phyloP scores from a whole-genome alignment of 2,329 filamentous ascomycete species.

The Tolypocladium endophyticum region DNA sequence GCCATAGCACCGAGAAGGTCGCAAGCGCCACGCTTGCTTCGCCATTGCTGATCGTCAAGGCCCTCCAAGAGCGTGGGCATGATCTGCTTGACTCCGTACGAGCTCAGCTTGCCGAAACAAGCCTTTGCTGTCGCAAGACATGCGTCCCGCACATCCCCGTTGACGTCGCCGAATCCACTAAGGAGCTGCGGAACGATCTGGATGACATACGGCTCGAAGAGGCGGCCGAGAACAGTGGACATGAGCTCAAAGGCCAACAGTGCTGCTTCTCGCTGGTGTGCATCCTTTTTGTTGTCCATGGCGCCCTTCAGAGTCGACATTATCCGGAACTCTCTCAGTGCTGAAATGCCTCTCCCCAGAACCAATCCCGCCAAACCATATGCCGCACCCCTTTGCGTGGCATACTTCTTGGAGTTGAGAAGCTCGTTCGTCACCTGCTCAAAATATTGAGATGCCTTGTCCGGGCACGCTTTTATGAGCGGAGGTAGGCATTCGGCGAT shows the following conservation, averaged over 20 bases:
- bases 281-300: conserved; percentile 91
- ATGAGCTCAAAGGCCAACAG: conserved; percentile 86
- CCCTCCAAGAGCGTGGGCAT: conserved; percentile 85
- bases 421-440: conserved; percentile 71
- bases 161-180: conserved; percentile 79
- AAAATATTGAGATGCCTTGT: conserved; percentile 72
- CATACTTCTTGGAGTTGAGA: conserved; percentile 83
- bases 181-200: conserved; percentile 89
- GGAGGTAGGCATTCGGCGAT: conserved; percentile 91
- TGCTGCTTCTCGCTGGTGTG: conserved; percentile 78
- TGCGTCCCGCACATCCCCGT: conserved; percentile 80
- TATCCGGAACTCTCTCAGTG: conserved; percentile 76
- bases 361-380: conserved; percentile 91
- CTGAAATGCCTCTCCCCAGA: conserved; percentile 72
- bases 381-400: conserved; percentile 82
- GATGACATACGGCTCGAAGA: conserved; percentile 95
- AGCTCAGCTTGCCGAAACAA: conserved; percentile 87
- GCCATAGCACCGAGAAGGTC: conserved; percentile 97
- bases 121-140: conserved; percentile 90
- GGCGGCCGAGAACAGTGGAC: conserved; percentile 71
- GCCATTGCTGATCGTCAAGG: conserved; percentile 91
- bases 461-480: conserved; percentile 69
- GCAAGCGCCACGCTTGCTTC: conserved; percentile 96
- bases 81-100: conserved; percentile 91
- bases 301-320: conserved; percentile 71